Conservation (phyloP, 2,329 filamentous ascomycete genomes). For the Colletotrichum zoysiae region DNA sequence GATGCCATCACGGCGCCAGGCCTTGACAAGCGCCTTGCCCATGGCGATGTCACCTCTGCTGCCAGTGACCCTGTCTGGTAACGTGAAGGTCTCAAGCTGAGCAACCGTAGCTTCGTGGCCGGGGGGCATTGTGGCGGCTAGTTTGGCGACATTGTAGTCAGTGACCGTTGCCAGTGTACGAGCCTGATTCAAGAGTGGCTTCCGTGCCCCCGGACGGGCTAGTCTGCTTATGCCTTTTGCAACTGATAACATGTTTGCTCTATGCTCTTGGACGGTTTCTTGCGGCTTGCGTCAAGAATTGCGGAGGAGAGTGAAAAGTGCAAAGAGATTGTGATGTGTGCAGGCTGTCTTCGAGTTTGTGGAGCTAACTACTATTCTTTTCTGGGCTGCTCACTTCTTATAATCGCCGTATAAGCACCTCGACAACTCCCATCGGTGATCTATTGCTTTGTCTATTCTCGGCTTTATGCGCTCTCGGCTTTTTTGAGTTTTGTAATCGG, state of each 20-base stretch:
- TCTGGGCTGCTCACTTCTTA: slow-evolving; percentile 16
- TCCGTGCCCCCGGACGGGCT: slow-evolving; percentile 22
- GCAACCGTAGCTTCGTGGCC: slow-evolving; percentile 39
- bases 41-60: slow-evolving; percentile 51
- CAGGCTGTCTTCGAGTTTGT: background rate
- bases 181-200: slow-evolving; percentile 13
- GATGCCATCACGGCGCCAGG: slow-evolving; percentile 61
- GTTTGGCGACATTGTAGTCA: slow-evolving; percentile 33
- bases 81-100: slow-evolving; percentile 55
- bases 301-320: background rate
- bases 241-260: slow-evolving; percentile 23
- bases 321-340: background rate
- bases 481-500: slow-evolving; percentile 15
- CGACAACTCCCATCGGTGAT: background rate
- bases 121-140: slow-evolving; percentile 35
- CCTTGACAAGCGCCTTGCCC: slow-evolving; percentile 55
- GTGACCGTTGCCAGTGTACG: slow-evolving; percentile 31
- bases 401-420: background rate
- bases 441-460: background rate
- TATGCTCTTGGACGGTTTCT: background rate
- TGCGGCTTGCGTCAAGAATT: background rate
- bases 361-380: background rate
- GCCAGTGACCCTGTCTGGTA: slow-evolving; percentile 54
- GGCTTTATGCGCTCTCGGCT: slow-evolving; percentile 24
- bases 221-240: slow-evolving; percentile 27